Base-by-base conservation (phyloP, 129 eudicot genomes). In the Flaveria brownii region DNA sequence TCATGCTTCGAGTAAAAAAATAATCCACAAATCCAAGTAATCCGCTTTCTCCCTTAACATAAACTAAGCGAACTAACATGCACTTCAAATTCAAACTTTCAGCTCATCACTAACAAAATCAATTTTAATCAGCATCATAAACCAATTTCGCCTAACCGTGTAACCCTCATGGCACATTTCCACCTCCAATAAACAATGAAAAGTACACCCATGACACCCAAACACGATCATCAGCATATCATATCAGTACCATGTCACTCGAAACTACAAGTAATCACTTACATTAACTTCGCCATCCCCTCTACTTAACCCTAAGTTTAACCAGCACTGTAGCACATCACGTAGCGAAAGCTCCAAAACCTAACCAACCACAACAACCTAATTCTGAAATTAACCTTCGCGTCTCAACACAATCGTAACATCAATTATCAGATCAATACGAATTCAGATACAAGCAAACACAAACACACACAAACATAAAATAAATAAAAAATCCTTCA, bases 191-290 rank as follows among this genome's bases (percentile, higher is more conserved):
- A 63, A 30, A 30, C 69, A 13, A 30, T 13, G 4, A 63, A 30
- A 7, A 14, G 43, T 30, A 8, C 46, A 0, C 69, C 4, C 18
- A 33, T 13, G 41, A 33, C 41, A 1, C 13, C 68, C 68, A 14
- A 26, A 62, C 47, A 36, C 70, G 23, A 33, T 64, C 70, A 36
- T 36, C 47, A 64, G 6, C 70, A 64, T 64, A 64, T 64, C 23
- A 36, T 0, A 36, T 36, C 8, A 36, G 41, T 5, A 0, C 7
- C 41, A 36, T 5, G 3, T 5, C 22, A 25, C 22, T 23, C 16
- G 41, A 36, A 36, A 5, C 41, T 36, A 36, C 41, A 36, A 60
- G 39, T 25, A 60, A 60, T 3, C 66, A 60, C n/a, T 60, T 60
- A 9, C 36, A 23, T 56, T 56, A 56, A 55, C 10, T 17, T 55